These are phyloP conservation scores for Cryptococcus wingfieldii DNA, from an alignment of 1,284 basidiomycete species.

Conservation along the genomic window DNA sequence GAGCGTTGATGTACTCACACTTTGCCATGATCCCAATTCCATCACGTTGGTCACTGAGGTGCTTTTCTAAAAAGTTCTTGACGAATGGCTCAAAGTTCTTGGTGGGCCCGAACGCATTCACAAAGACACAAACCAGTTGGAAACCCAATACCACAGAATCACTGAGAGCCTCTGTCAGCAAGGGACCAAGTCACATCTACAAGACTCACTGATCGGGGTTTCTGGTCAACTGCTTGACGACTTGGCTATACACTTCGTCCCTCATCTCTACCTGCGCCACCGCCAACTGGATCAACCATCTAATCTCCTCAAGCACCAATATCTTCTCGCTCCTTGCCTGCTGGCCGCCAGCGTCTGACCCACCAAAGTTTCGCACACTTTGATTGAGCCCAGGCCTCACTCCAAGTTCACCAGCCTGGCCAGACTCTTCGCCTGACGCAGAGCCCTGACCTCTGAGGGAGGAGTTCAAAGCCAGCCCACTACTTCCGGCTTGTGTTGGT, in stretches of 20 bases:
- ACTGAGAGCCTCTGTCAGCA: constrained; percentile 45
- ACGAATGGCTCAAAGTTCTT: constrained; percentile 83
- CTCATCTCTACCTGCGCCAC: constrained; percentile 72
- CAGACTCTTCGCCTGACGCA: constrained; percentile 1
- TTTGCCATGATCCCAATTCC: constrained; percentile 83
- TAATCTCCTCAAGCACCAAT: constrained; percentile 69
- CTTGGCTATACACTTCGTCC: constrained; percentile 86
- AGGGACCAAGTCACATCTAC: neutral
- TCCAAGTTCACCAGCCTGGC: neutral
- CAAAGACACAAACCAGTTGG: constrained; percentile 81
- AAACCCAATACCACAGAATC: constrained; percentile 82
- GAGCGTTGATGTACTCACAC: constrained; percentile 44
- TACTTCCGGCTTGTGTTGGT: constrained; percentile 7
- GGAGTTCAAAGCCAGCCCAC: constrained; percentile 4
- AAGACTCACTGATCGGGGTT: constrained; percentile 68
- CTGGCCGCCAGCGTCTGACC: neutral
- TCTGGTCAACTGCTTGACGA: constrained; percentile 80
- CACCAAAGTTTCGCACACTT: neutral
- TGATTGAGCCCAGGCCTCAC: neutral
- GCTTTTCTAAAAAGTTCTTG: constrained; percentile 67
- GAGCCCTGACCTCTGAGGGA: constrained; percentile 10
- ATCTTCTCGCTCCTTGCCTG: constrained; percentile 29
- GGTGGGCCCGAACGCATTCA: constrained; percentile 82
- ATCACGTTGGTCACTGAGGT: constrained; percentile 58
- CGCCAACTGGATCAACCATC: constrained; percentile 76